Evolutionary conservation across 1,284 basidiomycete species (phyloP).

Genomic region (Porphyrellus sp.): DNA sequence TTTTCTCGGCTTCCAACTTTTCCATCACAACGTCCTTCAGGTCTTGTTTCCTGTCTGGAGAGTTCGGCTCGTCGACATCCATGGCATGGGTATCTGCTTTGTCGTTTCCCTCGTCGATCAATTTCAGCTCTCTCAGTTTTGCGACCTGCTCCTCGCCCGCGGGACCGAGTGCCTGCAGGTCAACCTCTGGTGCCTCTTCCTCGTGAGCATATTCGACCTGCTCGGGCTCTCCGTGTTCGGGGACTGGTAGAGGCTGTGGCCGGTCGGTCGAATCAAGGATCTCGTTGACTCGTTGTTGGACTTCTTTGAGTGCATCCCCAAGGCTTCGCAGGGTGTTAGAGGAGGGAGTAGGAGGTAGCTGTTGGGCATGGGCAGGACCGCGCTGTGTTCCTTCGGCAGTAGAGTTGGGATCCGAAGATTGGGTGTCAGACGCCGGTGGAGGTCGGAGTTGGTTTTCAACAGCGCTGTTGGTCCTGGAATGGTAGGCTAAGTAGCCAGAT

Average conservation of each 20-base stretch:
- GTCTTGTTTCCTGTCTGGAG: conserved; percentile 23
- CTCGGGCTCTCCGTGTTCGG: conserved; percentile 31
- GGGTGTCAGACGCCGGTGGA: conserved; percentile 14
- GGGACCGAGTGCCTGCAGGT: conserved; percentile 89
- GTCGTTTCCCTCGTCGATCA: conserved; percentile 60
- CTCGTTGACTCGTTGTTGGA: conserved; percentile 81
- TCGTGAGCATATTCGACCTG: conserved; percentile 76
- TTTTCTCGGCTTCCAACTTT: conserved; percentile 32
- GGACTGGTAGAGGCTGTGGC: conserved; percentile 15
- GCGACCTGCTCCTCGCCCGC: conserved; percentile 82
- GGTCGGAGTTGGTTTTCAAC: conserved; percentile 10
- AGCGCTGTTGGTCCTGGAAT: conserved; percentile 10
- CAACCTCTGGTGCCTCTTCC: conserved; percentile 56
- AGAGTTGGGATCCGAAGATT: conserved; percentile 34
- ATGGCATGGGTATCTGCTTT: conserved; percentile 37
- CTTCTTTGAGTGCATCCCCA: conserved; percentile 84
- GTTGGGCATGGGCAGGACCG: conserved; percentile 43
- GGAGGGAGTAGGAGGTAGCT: conserved; percentile 34
- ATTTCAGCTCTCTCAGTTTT: conserved; percentile 76
- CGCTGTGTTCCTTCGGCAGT: conserved; percentile 44
- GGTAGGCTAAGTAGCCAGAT: background rate
- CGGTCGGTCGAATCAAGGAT: conserved; percentile 61
- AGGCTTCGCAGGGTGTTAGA: conserved; percentile 76
- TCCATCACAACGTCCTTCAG: conserved; percentile 30
- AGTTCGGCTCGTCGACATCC: conserved; percentile 44